Base-by-base conservation (phyloP, 2,329 filamentous ascomycete genomes). In the Colletotrichum trifolii region DNA sequence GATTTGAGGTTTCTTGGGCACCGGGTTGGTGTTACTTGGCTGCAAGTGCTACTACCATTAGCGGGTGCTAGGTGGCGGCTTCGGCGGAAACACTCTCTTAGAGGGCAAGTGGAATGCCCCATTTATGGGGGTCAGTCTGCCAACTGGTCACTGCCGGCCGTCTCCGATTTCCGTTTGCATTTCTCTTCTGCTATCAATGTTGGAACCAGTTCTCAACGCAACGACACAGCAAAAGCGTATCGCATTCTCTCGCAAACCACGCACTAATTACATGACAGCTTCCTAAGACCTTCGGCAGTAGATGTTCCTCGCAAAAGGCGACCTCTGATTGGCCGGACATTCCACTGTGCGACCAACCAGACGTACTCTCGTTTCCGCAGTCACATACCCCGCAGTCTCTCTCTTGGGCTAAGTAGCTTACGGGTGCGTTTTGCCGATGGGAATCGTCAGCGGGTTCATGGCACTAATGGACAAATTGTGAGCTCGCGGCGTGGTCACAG, bases 361-460 rank as follows among this genome's bases (percentile, higher is more conserved):
- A 33, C 47, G 36, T 25, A 17, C 25, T 46, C 39, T 43, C 50
- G 34, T 53, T 5, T 11, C 43, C 33, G 43, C 43, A 46, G 47
- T 49, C 54, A 40, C 33, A 10, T 40, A 66, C 58, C 58, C 63
- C 63, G 52, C 58, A 66, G 47, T 66, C 39, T 33, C 17, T 12
- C 33, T 38, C n/a, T 59, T 34, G 35, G 43, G 42, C 35, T 17
- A 12, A 59, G 12, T 25, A 25, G 10, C 34, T 56, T 57, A 57
- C 47, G 46, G 25, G 45, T 58, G 46, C 43, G 63, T 53, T 42
- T 45, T 55, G 70, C 68, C 78, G 62, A 79, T 76, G 13, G 77
- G 77, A 36, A 79, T 74, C n/a, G 74, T 78, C 64, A 79, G 70
- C 13, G 78, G 78, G 66, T 77, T 78, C 77, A 81, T 79, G 9